Conservation (phyloP, 2,329 filamentous ascomycete genomes). For the Pseudomassariella vexata region DNA sequence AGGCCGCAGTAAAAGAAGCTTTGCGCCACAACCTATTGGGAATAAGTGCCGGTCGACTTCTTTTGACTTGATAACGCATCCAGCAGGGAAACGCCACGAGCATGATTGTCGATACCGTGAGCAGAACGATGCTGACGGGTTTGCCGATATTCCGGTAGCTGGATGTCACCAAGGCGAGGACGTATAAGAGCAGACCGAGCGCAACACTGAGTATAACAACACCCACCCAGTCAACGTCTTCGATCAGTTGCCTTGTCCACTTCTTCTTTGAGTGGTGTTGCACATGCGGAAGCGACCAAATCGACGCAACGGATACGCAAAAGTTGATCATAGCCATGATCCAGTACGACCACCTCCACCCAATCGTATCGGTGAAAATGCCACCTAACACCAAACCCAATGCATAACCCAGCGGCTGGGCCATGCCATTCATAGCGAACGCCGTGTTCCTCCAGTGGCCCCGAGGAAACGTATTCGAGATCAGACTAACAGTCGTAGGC, state of each 20-base stretch:
- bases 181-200: conserved; percentile 44
- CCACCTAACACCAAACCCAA: conserved; percentile 44
- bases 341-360: conserved; percentile 42
- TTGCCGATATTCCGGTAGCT: conserved; percentile 28
- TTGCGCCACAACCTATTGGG: conserved; percentile 54
- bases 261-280: conserved; percentile 14
- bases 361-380: conserved; percentile 39
- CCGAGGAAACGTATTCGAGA: conserved; percentile 29
- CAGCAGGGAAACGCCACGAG: conserved; percentile 41
- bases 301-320: conserved; percentile 26
- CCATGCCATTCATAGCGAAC: conserved; percentile 38
- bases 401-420: conserved; percentile 40
- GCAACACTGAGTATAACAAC: conserved; percentile 33
- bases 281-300: conserved; percentile 29
- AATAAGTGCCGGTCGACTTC: conserved; percentile 36
- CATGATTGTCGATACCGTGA: conserved; percentile 31
- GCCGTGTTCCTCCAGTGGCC: conserved; percentile 32
- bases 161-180: conserved; percentile 38
- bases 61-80: conserved; percentile 15
- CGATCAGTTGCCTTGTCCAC: conserved; percentile 19
- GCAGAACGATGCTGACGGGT: conserved; percentile 30
- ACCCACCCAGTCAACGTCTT: conserved; percentile 50
- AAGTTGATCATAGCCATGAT: conserved; percentile 30
- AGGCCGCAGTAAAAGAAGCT: conserved; percentile 42
- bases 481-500: conserved; percentile 29